Percentiles rank a stretch among this genome's conserved stretches.
Conservation (phyloP, 768 basidiomycete species). For the Porphyrellus cyaneotinctus region DNA sequence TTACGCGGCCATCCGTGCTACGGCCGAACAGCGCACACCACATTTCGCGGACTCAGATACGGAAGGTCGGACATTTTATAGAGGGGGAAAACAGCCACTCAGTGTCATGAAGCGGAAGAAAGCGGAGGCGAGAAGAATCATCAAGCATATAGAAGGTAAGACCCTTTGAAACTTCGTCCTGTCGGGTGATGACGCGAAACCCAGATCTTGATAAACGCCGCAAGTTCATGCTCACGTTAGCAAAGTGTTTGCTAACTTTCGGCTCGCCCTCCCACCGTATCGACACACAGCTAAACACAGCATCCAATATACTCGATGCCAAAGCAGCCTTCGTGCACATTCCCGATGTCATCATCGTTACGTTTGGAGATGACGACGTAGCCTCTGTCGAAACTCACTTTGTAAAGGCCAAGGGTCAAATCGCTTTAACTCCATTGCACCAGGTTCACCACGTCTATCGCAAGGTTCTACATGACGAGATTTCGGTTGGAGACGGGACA, state of each 20-base stretch:
- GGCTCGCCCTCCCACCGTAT: conserved; percentile 94
- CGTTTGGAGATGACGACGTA: conserved; percentile 72
- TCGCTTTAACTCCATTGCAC: conserved; percentile 80
- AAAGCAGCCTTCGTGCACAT: conserved; percentile 83
- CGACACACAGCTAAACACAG: conserved; percentile 81
- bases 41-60: conserved; percentile 6
- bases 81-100: conserved; percentile 28
- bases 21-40: neutral
- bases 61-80: conserved; percentile 28
- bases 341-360: conserved; percentile 73
- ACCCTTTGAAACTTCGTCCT: neutral
- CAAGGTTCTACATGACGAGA: conserved; percentile 79
- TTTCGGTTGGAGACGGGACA: conserved; percentile 69
- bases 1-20: conserved; percentile 12
- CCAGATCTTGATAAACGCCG: conserved; percentile 47
- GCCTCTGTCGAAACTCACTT: conserved; percentile 79
- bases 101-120: conserved; percentile 32
- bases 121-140: conserved; percentile 35
- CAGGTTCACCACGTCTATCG: conserved; percentile 82
- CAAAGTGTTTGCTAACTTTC: conserved; percentile 84
- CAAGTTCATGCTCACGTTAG: conserved; percentile 81
- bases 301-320: conserved; percentile 72
- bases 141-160: conserved; percentile 47
- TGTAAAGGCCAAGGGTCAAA: conserved; percentile 73
- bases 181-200: neutral